Evolutionary conservation across 1,139 yeast species (phyloP).

Genomic region (Yamadazyma friedrichii): DNA sequence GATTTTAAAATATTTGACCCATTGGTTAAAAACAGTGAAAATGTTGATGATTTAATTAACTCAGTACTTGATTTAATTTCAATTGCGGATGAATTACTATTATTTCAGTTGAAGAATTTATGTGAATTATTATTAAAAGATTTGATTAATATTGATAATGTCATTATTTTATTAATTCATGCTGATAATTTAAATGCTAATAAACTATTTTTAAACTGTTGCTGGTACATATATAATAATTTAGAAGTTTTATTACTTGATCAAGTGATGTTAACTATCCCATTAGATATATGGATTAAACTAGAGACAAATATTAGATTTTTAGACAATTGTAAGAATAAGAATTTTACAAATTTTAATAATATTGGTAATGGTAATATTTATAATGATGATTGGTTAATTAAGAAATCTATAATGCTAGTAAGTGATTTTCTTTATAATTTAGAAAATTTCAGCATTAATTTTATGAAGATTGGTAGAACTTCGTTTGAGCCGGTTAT

Average conservation of each 20-base stretch:
- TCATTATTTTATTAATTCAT: slow-evolving; percentile 52
- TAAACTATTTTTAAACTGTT: slow-evolving; percentile 57
- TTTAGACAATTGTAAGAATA: slow-evolving; percentile 28
- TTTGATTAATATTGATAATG: slow-evolving; percentile 61
- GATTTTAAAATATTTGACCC: slow-evolving; percentile 45
- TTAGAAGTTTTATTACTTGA: slow-evolving; percentile 64
- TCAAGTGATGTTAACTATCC: slow-evolving; percentile 27
- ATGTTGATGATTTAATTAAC: slow-evolving; percentile 46
- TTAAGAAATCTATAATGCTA: slow-evolving; percentile 21
- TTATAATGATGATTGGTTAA: slow-evolving; percentile 19
- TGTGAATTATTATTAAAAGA: slow-evolving; percentile 65
- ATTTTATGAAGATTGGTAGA: slow-evolving; percentile 49
- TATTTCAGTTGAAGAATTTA: slow-evolving; percentile 57
- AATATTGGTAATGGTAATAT: slow-evolving; percentile 8
- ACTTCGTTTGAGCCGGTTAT: slow-evolving; percentile 48
- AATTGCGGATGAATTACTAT: slow-evolving; percentile 61
- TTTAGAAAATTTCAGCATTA: slow-evolving; percentile 40
- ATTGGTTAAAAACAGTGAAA: slow-evolving; percentile 19
- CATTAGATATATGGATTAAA: slow-evolving; percentile 24
- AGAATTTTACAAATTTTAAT: slow-evolving; percentile 15
- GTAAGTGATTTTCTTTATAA: slow-evolving; percentile 34
- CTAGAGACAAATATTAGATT: slow-evolving; percentile 29
- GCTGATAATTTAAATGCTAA: slow-evolving; percentile 52
- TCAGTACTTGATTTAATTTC: slow-evolving; percentile 59
- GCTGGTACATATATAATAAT: slow-evolving; percentile 69